Evolutionary conservation across 257 asterid genomes (phyloP).

Genomic region (Nicotiana paniculata): DNA sequence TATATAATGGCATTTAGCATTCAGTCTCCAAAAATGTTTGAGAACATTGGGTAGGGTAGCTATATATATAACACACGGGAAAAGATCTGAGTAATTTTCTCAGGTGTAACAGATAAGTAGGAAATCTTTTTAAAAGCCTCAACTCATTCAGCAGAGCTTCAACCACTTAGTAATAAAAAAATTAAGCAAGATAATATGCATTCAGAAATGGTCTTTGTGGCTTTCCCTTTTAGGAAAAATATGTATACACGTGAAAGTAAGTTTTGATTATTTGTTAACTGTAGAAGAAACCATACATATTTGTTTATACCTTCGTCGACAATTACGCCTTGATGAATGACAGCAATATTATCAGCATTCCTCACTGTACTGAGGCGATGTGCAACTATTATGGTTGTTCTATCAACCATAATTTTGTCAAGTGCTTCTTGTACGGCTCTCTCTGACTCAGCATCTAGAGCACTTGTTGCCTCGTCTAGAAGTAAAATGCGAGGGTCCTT

Average conservation of each 20-base stretch:
- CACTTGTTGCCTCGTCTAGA: conserved; percentile 78
- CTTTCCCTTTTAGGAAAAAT: neutral
- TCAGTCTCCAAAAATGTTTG: neutral
- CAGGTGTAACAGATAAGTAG: neutral
- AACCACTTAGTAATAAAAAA: too few relatives aligned
- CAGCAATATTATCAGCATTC: conserved; percentile 61
- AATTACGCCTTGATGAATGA: conserved; percentile 53
- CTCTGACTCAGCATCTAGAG: conserved; percentile 68
- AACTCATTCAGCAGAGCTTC: too few relatives aligned
- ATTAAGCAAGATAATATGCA: neutral
- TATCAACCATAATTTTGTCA: conserved; percentile 52
- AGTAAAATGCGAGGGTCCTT: conserved; percentile 64
- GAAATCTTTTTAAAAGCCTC: neutral
- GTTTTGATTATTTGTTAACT: too few relatives aligned
- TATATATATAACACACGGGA: neutral
- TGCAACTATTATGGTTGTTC: conserved; percentile 64
- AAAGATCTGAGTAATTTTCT: neutral
- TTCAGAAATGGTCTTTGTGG: neutral
- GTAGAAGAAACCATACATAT: neutral
- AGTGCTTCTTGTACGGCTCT: conserved; percentile 64
- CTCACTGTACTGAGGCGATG: conserved; percentile 65
- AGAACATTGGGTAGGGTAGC: neutral
- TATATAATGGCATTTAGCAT: neutral
- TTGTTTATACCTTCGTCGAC: conserved; percentile 54
- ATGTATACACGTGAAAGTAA: neutral